Base-by-base conservation (phyloP, 225 moss, liverwort and hornwort species). In the Neckera pumila region DNA sequence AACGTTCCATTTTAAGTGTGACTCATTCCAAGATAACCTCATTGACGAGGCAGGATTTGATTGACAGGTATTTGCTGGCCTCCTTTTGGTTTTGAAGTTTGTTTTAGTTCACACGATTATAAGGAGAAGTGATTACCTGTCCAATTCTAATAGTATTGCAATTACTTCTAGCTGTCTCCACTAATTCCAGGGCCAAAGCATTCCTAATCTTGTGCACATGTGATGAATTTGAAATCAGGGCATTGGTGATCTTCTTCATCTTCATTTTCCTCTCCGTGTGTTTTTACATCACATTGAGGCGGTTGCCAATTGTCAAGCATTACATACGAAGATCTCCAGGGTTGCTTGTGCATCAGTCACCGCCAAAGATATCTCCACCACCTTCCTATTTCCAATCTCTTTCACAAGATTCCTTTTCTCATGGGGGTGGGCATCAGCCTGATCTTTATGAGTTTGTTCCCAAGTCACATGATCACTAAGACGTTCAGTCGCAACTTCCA, bases 231-330 rank as follows among this genome's bases (percentile, higher is more conserved):
- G 64, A 61, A 76, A 74, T 43, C 56, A 94, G 94, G 91, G 92
- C n/a, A 67, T 53, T 94, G 87, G 84, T 92, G 65, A 83, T 94
- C 83, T 87, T 90, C 84, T 91, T 94, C 78, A 81, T 91, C 90
- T 92, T 94, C 72, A 36, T 94, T 77, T 94, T 94, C 31, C 89
- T 94, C 83, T 91, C 91, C 42, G 94, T 94, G 63, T 94, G 94
- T 86, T 94, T 94, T 90, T 94, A 94, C 77, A 94, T 92, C 85
- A 86, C 92, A 42, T 64, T 94, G 89, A 92, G 79, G 80, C 92
- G 94, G 76, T 59, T 94, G 90, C 92, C 94, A 42, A 72, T 94
- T 77, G 87, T 94, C 3, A 94, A 94, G 89, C 88, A 93, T 81
- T 91, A 79, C 76, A 81, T 91, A n/a, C 86, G 91, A 84, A 38